A percentile compares a stretch with the other conserved stretches of the same genome.
phyloP scores from a whole-genome alignment of 805 yeast genomes.

The Kuraishia hungarica region DNA sequence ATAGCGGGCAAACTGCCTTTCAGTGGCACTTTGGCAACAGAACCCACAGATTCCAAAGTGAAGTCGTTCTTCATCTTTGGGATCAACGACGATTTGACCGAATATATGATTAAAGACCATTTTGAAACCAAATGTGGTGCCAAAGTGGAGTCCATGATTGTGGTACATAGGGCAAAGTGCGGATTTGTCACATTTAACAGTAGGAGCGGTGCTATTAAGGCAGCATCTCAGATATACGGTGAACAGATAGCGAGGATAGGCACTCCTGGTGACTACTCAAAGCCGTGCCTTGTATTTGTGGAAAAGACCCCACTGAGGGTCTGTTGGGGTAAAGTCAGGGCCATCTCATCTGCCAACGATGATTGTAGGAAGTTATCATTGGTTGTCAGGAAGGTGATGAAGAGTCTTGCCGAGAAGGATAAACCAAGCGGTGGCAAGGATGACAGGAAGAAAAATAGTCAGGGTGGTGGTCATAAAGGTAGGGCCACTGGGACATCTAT shows the following conservation, averaged over 20 bases:
- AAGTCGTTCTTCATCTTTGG: conserved; percentile 72
- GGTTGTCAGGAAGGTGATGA: conserved; percentile 2
- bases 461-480: background rate
- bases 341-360: background rate
- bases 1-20: conserved; percentile 58
- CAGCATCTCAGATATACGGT: conserved; percentile 15
- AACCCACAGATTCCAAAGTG: conserved; percentile 31
- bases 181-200: conserved; percentile 53
- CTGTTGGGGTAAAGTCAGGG: background rate
- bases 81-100: conserved; percentile 56
- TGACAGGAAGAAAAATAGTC: background rate
- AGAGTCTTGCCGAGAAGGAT: conserved; percentile 1
- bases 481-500: background rate
- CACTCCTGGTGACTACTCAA: background rate
- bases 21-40: conserved; percentile 39
- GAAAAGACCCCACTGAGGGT: background rate
- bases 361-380: background rate
- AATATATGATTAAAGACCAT: conserved; percentile 44
- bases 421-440: background rate
- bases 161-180: conserved; percentile 51
- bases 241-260: background rate
- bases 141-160: conserved; percentile 34
- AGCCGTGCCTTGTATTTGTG: conserved; percentile 1
- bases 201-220: conserved; percentile 42
- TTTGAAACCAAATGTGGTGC: conserved; percentile 35